phyloP scores from a whole-genome alignment of 768 basidiomycete species.

The Termitomyces sp. region DNA sequence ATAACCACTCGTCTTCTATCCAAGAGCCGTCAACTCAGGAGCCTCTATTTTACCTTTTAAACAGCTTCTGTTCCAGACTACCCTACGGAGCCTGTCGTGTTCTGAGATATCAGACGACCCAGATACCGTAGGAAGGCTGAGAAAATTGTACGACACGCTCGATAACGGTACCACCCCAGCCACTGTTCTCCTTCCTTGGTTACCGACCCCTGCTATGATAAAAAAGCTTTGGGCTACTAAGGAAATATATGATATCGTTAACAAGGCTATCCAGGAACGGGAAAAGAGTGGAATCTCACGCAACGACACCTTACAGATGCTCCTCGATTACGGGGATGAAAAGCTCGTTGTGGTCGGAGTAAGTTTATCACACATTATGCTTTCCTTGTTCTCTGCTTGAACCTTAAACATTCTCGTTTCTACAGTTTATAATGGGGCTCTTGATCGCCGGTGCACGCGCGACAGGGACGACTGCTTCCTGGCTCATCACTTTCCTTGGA shows the following conservation, averaged over 20 bases:
- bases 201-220: constrained; percentile 69
- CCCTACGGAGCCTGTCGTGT: constrained; percentile 61
- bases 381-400: not conserved
- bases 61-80: constrained; percentile 70
- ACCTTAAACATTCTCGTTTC: not conserved
- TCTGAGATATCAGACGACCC: constrained; percentile 68
- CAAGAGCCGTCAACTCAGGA: constrained; percentile 1
- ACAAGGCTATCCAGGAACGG: constrained; percentile 49
- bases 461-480: constrained; percentile 74
- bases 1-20: not conserved
- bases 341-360: constrained; percentile 66
- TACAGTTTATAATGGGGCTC: constrained; percentile 76
- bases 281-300: constrained; percentile 48
- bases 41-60: not conserved
- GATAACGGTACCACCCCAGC: constrained; percentile 69
- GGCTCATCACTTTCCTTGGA: constrained; percentile 70
- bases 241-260: constrained; percentile 67
- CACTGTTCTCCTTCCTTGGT: constrained; percentile 71
- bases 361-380: constrained; percentile 19
- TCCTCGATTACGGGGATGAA: constrained; percentile 68
- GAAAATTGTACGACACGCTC: constrained; percentile 59
- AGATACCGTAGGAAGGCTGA: constrained; percentile 53
- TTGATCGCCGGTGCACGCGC: constrained; percentile 78
- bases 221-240: constrained; percentile 70
- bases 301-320: constrained; percentile 70